Base-by-base conservation (phyloP, 2,329 filamentous ascomycete genomes). In the Fusarium sp. region DNA sequence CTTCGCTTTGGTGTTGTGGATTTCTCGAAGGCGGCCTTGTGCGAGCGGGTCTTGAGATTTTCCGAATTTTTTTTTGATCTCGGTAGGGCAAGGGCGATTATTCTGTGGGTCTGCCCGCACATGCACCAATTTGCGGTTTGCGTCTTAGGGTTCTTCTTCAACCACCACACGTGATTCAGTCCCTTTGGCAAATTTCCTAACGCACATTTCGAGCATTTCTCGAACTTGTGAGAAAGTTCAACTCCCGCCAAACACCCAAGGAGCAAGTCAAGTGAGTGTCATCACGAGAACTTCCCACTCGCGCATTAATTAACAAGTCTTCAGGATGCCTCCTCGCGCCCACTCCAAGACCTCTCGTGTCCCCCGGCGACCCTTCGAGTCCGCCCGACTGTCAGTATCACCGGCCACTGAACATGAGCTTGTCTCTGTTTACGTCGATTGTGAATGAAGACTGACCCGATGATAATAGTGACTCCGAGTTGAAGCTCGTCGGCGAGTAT, bases 311-410 rank as follows among this genome's bases (percentile, higher is more conserved):
- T 75, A 72, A 76, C 69, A 69, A 61, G 42, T 52, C 51, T 55
- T 57, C 62, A 78, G 76, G 66, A 78, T 78, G 77, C 73, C 77
- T 75, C 77, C 77, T 60, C 77, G 77, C 80, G 91, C 90, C 76
- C 97, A 97, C 87, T 96, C 91, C 81, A 99, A 99, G 92, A 99
- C 95, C 88, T 96, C 96, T 82, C 97, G 96, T 91, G 93, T 96
- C 87, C 93, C 94, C 78, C 88, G 91, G 84, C 91, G 94, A 85
- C 94, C 95, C 79, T 98, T 97, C 88, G 95, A 98, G 91, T 94
- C 93, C 84, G 95, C 95, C 86, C 95, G 95, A 91, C 89, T 99
- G 95, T 98, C 91, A 91, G 94, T 97, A 77, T 84, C 83, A 84
- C 88, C 88, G 93, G 91, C 94, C 95, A 98, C 91, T 98, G 91